A percentile compares a stretch with the other conserved stretches of the same genome.
phyloP scores from a whole-genome alignment of 1,139 yeast genomes.

The Protomyces macrosporus region DNA sequence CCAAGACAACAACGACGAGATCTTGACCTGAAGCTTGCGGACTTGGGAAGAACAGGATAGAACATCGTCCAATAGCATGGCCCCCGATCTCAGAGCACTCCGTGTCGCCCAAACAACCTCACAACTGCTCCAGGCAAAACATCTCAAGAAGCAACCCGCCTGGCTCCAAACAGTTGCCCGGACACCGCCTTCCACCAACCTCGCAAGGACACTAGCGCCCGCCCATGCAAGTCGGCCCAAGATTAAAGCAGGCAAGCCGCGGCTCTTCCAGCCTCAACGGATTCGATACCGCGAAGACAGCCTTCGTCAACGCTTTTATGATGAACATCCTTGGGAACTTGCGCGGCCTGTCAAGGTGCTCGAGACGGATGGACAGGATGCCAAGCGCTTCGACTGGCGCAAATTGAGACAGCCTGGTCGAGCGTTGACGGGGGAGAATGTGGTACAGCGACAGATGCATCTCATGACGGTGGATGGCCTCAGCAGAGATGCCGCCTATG shows the following conservation, averaged over 20 bases:
- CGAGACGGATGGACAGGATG: conserved; percentile 63
- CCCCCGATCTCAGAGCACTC: conserved; percentile 21
- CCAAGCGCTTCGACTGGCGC: conserved; percentile 33
- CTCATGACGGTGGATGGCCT: conserved; percentile 47
- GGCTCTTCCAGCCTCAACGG: conserved; percentile 42
- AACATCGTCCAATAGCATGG: not conserved
- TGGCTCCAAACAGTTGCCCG: conserved; percentile 34
- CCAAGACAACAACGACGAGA: too few species aligned
- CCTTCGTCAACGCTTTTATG: conserved; percentile 71
- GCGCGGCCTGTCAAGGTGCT: conserved; percentile 84
- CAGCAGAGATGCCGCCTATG: conserved; percentile 58
- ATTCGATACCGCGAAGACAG: conserved; percentile 74
- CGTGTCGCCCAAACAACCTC: conserved; percentile 30
- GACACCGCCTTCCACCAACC: conserved; percentile 32
- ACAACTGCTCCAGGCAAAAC: conserved; percentile 29
- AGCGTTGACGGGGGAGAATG: conserved; percentile 10
- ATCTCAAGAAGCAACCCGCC: conserved; percentile 32
- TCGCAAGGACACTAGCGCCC: conserved; percentile 22
- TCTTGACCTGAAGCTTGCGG: too few species aligned
- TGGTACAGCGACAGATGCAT: conserved; percentile 84
- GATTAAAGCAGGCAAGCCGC: conserved; percentile 11
- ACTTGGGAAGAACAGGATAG: too few species aligned
- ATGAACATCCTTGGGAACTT: conserved; percentile 97
- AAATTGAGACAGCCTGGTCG: not conserved
- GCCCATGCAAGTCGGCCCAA: conserved; percentile 2